Evolutionary conservation across 306 rosid species (phyloP), one percentile per base, ranked within the genome.

Genomic region (Casuarina equisetifolia): DNA sequence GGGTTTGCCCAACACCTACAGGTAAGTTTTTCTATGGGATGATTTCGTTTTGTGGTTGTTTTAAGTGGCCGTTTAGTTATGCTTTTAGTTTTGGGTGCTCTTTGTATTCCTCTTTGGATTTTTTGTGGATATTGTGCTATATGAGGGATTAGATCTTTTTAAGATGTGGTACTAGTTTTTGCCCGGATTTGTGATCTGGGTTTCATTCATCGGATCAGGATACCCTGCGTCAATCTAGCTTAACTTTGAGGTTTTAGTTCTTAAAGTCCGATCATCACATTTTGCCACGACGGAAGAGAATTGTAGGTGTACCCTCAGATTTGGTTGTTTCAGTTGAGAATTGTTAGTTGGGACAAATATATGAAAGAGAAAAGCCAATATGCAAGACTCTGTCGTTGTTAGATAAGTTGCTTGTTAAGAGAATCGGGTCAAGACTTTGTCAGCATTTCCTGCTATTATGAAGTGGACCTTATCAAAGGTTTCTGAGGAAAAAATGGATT

Each of bases 1-100:
- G 79, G 67, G 17, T 69, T 66, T 96, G 99, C 66, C 40, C 92
- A 19, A n/a, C 48, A n/a, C 40, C 72, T 76, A 85, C 36, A 85
- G 99, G 98, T 95, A 61, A 40, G 39, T 4, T 40, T 9, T n/a
- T 75, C 17, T 54, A 70, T n/a, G 19, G 63, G 6, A 69, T 39
- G 19, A 25, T 38, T 49, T 32, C 49, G 42, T 66, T 45, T 70
- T 12, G n/a, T 2, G 49, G 55, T 20, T 12, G 8, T 20, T 53
- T 69, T 17, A 61, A 10, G 35, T 61, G 68, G 17, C 16, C 11
- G 12, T 61, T 61, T 32, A 17, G 68, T 35, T 42, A 16, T 51
- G n/a, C 42, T 12, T 43, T 35, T 61, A 11, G 43, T 61, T 32
- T 82, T 52, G 45, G 53, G 15, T 6, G n/a, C 66, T 20, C 20